Evolutionary conservation across 768 basidiomycete genomes (phyloP).

Genomic region (Rhodotorula paludigena): DNA sequence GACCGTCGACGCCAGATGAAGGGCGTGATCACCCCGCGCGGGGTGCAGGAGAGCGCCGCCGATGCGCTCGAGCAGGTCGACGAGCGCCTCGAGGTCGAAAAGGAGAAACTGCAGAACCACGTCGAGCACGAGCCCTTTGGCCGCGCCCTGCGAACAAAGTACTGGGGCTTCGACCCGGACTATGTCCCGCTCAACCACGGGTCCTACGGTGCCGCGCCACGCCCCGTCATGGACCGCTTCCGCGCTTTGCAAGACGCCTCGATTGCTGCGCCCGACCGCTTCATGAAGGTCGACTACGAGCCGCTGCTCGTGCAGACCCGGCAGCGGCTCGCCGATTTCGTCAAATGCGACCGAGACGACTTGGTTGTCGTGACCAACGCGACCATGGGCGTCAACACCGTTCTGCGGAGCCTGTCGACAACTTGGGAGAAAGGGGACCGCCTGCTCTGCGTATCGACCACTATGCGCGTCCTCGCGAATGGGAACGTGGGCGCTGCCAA

Average conservation of each 20-base stretch:
- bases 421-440: slow-evolving; percentile 37
- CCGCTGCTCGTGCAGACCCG: slow-evolving; percentile 11
- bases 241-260: background rate
- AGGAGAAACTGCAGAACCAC: no score
- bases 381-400: slow-evolving; percentile 37
- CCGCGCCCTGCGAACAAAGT: slow-evolving; percentile 24
- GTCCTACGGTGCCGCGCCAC: slow-evolving; percentile 32
- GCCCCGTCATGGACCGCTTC: slow-evolving; percentile 17
- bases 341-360: slow-evolving; percentile 34
- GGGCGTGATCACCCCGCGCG: slow-evolving; percentile 39
- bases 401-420: slow-evolving; percentile 18
- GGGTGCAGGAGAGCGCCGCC: background rate
- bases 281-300: slow-evolving; percentile 25
- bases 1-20: slow-evolving; percentile 54
- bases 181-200: slow-evolving; percentile 40
- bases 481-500: slow-evolving; percentile 36
- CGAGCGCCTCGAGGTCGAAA: background rate
- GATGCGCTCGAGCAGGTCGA: background rate
- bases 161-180: slow-evolving; percentile 28
- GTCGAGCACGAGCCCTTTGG: slow-evolving; percentile 26
- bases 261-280: slow-evolving; percentile 27
- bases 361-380: slow-evolving; percentile 38
- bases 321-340: slow-evolving; percentile 11
- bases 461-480: slow-evolving; percentile 23
- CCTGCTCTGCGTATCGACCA: slow-evolving; percentile 30